Percentiles rank a stretch among this genome's conserved stretches.
These are phyloP conservation scores for Melampsora occidentalis DNA, from an alignment of 1,284 basidiomycete species.

Conservation along the genomic window DNA sequence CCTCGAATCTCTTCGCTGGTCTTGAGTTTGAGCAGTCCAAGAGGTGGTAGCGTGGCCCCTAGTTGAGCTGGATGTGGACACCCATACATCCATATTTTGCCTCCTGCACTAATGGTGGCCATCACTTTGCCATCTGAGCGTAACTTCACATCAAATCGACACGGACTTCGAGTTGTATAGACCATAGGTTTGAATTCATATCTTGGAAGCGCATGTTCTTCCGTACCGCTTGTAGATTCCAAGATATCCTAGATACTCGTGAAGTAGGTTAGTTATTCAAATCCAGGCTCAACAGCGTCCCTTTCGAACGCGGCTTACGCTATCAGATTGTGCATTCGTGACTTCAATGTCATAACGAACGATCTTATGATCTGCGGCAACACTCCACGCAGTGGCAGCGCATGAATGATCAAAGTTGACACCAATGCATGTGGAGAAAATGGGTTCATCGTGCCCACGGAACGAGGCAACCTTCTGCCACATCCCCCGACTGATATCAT, in stretches of 20 bases:
- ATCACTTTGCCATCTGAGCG: slow-evolving; percentile 38
- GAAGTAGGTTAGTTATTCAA: no score
- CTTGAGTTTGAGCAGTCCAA: slow-evolving; percentile 18
- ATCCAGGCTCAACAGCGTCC: no score
- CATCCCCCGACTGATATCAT: background rate
- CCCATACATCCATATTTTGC: slow-evolving; percentile 33
- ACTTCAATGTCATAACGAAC: slow-evolving; percentile 17
- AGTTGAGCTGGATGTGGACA: background rate
- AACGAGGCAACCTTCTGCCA: slow-evolving; percentile 25
- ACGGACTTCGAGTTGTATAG: slow-evolving; percentile 13
- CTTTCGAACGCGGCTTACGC: background rate
- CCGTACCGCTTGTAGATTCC: no score
- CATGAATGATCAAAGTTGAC: slow-evolving; percentile 13
- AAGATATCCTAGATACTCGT: no score
- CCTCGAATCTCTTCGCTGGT: slow-evolving; percentile 20
- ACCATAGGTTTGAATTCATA: slow-evolving; percentile 4
- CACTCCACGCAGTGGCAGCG: slow-evolving; percentile 39
- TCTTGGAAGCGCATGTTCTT: no score
- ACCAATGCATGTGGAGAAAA: slow-evolving; percentile 6
- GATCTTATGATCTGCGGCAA: slow-evolving; percentile 30
- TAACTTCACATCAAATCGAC: slow-evolving; percentile 30
- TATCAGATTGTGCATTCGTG: background rate
- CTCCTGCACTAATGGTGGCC: slow-evolving; percentile 23
- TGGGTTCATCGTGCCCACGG: slow-evolving; percentile 24
- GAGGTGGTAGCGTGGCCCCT: background rate